Base-by-base conservation (phyloP, 768 basidiomycete genomes). In the Auricularia sp. region DNA sequence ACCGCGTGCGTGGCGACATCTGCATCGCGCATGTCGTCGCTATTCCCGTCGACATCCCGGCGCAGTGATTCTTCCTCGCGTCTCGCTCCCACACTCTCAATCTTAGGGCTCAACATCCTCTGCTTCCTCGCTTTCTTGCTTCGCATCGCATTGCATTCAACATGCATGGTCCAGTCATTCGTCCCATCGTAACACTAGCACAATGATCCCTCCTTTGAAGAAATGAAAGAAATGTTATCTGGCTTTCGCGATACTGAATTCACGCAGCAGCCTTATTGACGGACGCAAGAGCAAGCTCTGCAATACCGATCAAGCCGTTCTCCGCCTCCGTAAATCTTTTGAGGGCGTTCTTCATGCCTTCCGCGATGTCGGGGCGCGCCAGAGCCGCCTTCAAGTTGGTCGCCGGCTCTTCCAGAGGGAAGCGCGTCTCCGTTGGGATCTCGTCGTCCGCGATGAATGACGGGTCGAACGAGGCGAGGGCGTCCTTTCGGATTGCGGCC, bases 371-470 rank as follows among this genome's bases (percentile, higher is more conserved):
- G 8, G 67, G 64, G 16, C 63, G 56, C 23, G 39, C 64, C 8
- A 70, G 62, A 18, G 64, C 67, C 11, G 59, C 61, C 16, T 66
- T 64, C 3, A 68, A 36, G 16, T 44, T 60, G 6, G 60, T 61
- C 18, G 64, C 64, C 35, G 61, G 65, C 53, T 66, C 66, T 11
- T 64, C 66, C 2, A 66, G 66, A 18, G 66, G 61, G 56, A 64
- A 64, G 29, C 61, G 63, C 43, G 39, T 53, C 61, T 67, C 66
- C 16, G 54, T 35, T 18, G 65, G 42, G 11, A 56, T 36, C 23
- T 51, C 29, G n/a, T 44, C 61, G 4, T 44, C 18, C 14, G 60
- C 36, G 23, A 63, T 11, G 16, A 29, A 18, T 2, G 62, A 62
- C 4, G 62, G 35, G 1, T 42, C 47, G 62, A 51, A 65, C 18